Percentiles rank a stretch among this genome's conserved stretches.
Conservation (phyloP, 345 rosid species). For the Bruguiera sexangula region DNA sequence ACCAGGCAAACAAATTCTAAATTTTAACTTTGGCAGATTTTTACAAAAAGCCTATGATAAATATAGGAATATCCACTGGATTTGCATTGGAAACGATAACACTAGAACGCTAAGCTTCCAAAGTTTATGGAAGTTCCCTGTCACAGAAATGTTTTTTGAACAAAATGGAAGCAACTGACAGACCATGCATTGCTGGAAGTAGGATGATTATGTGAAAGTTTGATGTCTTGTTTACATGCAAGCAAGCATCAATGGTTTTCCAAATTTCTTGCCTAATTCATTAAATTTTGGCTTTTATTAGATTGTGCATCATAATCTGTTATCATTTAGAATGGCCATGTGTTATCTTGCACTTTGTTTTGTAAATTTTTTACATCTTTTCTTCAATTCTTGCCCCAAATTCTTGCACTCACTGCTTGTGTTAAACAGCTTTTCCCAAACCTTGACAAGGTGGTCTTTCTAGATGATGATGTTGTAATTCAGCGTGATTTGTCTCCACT, state of each 20-base stretch:
- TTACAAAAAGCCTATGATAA: neutral
- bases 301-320: neutral
- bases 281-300: neutral
- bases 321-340: neutral
- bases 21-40: too few relatives aligned
- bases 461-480: slow-evolving; percentile 94
- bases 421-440: slow-evolving; percentile 85
- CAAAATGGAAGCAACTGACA: neutral
- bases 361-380: neutral
- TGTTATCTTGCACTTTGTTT: neutral
- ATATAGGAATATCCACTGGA: neutral
- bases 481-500: slow-evolving; percentile 91
- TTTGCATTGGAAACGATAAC: neutral
- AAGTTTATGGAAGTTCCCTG: too few relatives aligned
- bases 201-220: neutral
- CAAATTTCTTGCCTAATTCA: neutral
- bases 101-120: too few relatives aligned
- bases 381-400: neutral
- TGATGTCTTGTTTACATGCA: neutral
- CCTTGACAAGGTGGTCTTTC: slow-evolving; percentile 89
- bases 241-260: neutral
- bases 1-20: neutral
- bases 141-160: neutral
- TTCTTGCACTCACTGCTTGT: slow-evolving; percentile 13
- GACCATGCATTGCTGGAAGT: too few relatives aligned